These are phyloP conservation scores for Recurvomyces mirabilis DNA, from an alignment of 495 filamentous ascomycete genomes.

Conservation along the genomic window DNA sequence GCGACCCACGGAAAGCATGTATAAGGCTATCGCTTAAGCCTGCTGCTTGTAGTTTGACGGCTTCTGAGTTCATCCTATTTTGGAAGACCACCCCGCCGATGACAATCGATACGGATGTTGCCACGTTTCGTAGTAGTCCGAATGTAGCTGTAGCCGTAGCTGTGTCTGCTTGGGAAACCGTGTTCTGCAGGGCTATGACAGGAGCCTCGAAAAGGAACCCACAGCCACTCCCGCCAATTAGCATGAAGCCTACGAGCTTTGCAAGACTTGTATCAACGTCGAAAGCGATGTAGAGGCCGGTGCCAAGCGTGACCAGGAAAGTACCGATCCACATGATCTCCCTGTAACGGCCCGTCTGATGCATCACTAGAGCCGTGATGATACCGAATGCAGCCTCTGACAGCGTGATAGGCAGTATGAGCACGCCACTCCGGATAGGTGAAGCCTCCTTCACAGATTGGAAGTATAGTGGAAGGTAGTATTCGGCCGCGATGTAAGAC, in stretches of 20 bases:
- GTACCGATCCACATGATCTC: conserved; percentile 44
- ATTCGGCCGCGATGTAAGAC: conserved; percentile 42
- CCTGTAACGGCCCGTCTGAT: conserved; percentile 49
- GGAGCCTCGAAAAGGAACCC: conserved; percentile 29
- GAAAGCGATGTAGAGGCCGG: conserved; percentile 43
- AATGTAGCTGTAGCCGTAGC: conserved; percentile 29
- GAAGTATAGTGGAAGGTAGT: conserved; percentile 49
- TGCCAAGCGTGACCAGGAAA: conserved; percentile 38
- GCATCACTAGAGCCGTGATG: conserved; percentile 42
- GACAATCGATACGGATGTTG: conserved; percentile 26
- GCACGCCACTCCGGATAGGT: conserved; percentile 41
- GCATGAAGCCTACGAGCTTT: conserved; percentile 32
- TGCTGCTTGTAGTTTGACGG: conserved; percentile 31
- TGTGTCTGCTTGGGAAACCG: conserved; percentile 25
- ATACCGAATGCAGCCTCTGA: conserved; percentile 41
- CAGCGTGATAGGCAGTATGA: conserved; percentile 43
- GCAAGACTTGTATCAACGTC: conserved; percentile 31
- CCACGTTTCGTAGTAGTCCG: conserved; percentile 25
- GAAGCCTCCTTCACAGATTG: conserved; percentile 42
- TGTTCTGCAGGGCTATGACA: conserved; percentile 28
- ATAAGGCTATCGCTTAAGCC: conserved; percentile 36
- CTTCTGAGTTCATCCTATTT: conserved; percentile 43
- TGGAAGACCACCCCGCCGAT: conserved; percentile 36
- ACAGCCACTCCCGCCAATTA: conserved; percentile 26
- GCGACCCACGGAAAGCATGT: conserved; percentile 35